phyloP scores from a whole-genome alignment of 1,139 yeast genomes.

The Ogataea hybrid region DNA sequence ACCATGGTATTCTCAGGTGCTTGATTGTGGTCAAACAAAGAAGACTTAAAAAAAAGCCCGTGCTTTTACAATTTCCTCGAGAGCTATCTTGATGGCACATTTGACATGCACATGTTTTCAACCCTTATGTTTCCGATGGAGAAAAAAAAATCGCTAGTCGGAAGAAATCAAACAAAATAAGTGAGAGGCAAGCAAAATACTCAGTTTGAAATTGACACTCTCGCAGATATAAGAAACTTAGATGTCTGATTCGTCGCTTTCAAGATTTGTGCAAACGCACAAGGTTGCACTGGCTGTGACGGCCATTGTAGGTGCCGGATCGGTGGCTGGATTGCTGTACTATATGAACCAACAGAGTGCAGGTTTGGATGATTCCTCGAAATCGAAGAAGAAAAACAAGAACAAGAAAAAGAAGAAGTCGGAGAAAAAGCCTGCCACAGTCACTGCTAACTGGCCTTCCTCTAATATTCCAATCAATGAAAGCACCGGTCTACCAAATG shows the following conservation, averaged over 20 bases:
- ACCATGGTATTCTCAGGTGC: constrained; percentile 5
- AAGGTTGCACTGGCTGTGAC: constrained; percentile 58
- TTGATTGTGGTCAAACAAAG: constrained; percentile 1
- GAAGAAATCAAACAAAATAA: constrained; percentile 1
- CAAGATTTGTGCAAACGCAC: constrained; percentile 52
- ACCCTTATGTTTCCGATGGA: background rate
- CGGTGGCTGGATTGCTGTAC: constrained; percentile 60
- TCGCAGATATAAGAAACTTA: background rate
- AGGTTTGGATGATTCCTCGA: constrained; percentile 21
- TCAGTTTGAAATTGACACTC: background rate
- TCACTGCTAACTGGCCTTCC: constrained; percentile 19
- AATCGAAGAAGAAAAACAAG: constrained; percentile 41
- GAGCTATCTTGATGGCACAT: background rate
- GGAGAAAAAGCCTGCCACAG: constrained; percentile 23
- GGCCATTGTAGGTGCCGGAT: constrained; percentile 60
- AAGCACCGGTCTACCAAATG: constrained; percentile 53
- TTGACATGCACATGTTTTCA: background rate
- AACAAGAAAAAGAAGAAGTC: constrained; percentile 40
- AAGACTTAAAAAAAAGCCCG: background rate
- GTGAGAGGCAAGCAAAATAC: constrained; percentile 1
- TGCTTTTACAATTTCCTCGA: background rate
- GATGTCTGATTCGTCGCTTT: constrained; percentile 20
- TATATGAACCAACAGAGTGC: constrained; percentile 39
- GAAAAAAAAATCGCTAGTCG: constrained; percentile 4
- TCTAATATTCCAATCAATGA: constrained; percentile 43